A percentile compares a stretch with the other conserved stretches of the same genome.
Evolutionary conservation across 176 grass and related monocot species (phyloP).

Genomic region (Eleusine coracana): DNA sequence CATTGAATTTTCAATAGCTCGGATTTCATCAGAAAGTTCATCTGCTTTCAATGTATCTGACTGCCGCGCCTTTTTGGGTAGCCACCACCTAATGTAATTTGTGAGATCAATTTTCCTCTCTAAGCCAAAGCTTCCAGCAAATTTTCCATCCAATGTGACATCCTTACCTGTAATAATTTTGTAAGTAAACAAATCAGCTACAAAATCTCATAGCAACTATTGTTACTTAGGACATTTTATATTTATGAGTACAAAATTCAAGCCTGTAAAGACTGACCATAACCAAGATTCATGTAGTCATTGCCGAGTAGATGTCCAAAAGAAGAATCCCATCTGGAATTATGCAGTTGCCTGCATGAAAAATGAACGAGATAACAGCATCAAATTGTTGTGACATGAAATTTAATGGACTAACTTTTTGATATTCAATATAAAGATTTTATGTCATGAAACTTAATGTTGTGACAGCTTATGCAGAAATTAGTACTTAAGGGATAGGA

Average conservation of each 20-base stretch:
- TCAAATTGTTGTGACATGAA: neutral
- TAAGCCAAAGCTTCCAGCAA: slow-evolving; percentile 57
- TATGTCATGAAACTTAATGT: too few species aligned
- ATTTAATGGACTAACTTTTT: too few species aligned
- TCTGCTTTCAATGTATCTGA: slow-evolving; percentile 69
- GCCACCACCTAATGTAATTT: slow-evolving; percentile 98
- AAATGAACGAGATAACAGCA: neutral
- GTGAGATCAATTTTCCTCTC: slow-evolving; percentile 97
- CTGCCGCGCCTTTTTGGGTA: slow-evolving; percentile 76
- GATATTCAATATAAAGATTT: too few species aligned
- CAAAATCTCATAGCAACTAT: slow-evolving; percentile 25
- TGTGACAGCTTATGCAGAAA: too few species aligned
- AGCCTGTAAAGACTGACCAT: slow-evolving; percentile 46
- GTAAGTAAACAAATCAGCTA: slow-evolving; percentile 47
- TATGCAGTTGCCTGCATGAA: slow-evolving; percentile 76
- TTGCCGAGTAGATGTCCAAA: slow-evolving; percentile 80
- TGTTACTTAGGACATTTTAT: slow-evolving; percentile 22
- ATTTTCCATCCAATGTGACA: slow-evolving; percentile 64
- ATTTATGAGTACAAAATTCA: slow-evolving; percentile 20
- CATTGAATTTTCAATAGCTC: slow-evolving; percentile 72
- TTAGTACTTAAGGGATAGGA: too few species aligned
- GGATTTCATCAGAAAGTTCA: slow-evolving; percentile 76
- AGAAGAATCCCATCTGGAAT: slow-evolving; percentile 86
- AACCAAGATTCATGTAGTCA: slow-evolving; percentile 74
- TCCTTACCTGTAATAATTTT: slow-evolving; percentile 72